A percentile compares a stretch with the other conserved stretches of the same genome.
These are phyloP conservation scores for Zygotorulaspora florentina DNA, from an alignment of 805 yeast species.

Conservation along the genomic window DNA sequence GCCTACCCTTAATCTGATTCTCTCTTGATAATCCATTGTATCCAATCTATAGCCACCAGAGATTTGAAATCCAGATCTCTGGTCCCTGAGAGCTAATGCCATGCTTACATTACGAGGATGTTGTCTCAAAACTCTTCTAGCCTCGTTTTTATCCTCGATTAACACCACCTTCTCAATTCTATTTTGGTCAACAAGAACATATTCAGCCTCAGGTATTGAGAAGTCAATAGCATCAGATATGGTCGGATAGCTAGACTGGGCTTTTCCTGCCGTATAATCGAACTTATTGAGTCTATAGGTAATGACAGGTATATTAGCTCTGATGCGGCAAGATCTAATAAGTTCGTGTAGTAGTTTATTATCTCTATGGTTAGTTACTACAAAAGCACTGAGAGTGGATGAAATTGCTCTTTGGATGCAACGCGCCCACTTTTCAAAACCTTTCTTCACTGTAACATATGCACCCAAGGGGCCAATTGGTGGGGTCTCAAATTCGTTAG, in stretches of 20 bases:
- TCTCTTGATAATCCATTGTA: conserved; percentile 45
- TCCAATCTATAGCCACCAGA: conserved; percentile 48
- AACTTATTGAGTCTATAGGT: conserved; percentile 36
- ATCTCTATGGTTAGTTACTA: conserved; percentile 65
- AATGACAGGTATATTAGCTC: conserved; percentile 48
- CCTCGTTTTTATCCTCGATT: conserved; percentile 47
- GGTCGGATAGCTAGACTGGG: conserved; percentile 41
- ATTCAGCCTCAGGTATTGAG: conserved; percentile 50
- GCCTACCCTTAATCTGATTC: conserved; percentile 20
- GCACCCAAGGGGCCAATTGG: conserved; percentile 85
- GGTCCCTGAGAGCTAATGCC: conserved; percentile 42
- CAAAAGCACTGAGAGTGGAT: conserved; percentile 52
- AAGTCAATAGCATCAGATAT: conserved; percentile 60
- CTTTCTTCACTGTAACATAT: conserved; percentile 51
- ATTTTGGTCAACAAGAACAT: conserved; percentile 59
- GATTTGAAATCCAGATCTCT: conserved; percentile 44
- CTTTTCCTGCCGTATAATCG: conserved; percentile 45
- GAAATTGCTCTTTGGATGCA: conserved; percentile 55
- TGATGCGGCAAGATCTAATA: conserved; percentile 32
- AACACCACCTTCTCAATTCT: conserved; percentile 57
- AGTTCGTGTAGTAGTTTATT: conserved; percentile 40
- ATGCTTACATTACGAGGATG: conserved; percentile 39
- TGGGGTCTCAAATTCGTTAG: conserved; percentile 39
- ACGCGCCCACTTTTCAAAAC: conserved; percentile 51
- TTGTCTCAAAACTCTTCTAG: conserved; percentile 41